Evolutionary conservation across 2,329 filamentous ascomycete genomes (phyloP), one percentile per base, ranked within the genome.

Genomic region (Rhytidhysteron rufulum): DNA sequence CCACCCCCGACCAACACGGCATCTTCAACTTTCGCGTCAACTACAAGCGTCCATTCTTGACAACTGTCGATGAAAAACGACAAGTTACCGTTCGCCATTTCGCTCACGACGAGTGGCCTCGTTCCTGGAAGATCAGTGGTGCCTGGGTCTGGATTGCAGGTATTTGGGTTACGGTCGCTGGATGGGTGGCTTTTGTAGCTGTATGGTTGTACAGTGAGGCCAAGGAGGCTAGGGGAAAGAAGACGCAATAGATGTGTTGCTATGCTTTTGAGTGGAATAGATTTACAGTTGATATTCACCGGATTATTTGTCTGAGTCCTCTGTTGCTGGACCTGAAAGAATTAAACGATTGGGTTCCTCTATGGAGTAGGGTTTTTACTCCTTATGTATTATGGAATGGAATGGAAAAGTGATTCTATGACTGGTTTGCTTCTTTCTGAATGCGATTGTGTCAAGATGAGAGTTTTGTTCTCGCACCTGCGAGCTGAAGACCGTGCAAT

Each of bases 11-110:
- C 65, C 93, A 98, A 70, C 93, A 98, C 72, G 93, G 93, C 62
- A 96, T 98, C 70, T 98, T 97, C 78, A 95, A 95, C 72, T 97
- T 98, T 78, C 82, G 84, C 62, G 78, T 97, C 67, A 95, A 96
- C 77, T 96, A 97, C 78, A 95, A 95, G 75, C 83, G 93, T 5
- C 89, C 91, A 1, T 95, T 96, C 75, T 70, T 95, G 53, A 93
- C 82, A 57, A 85, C 83, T 63, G 65, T 98, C 39, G 90, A 96
- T 62, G 89, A 96, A 74, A 97, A 97, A 80, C 80, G 83, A 54
- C 93, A 91, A 17, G 90, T 97, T 39, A 95, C 90, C 1, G 88
- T 98, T 22, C 81, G 93, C 34, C 93, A 98, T 73, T 93, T 95
- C 70, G 93, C 93, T 6, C 93, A 98, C 74, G 84, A 98, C 65